Percentiles rank a stretch among this genome's conserved stretches.
Conservation (phyloP, 495 filamentous ascomycete genomes). For the Tuber indicum region DNA sequence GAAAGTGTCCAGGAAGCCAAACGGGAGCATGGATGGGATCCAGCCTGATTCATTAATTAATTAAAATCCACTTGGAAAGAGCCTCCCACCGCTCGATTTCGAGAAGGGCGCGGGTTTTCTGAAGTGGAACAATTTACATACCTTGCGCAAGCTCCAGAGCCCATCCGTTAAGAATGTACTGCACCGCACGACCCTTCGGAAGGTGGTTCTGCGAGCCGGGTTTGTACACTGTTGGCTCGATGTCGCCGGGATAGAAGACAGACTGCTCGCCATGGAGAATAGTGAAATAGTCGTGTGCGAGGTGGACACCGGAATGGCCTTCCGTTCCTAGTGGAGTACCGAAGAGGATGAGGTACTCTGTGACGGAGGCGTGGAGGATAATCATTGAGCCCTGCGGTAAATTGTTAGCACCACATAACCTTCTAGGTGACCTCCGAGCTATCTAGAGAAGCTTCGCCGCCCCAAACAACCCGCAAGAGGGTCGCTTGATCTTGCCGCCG, state of each 20-base stretch:
- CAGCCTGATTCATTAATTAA: conserved; percentile 48
- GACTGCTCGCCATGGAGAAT: conserved; percentile 70
- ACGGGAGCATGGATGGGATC: conserved; percentile 85
- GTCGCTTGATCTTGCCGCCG: too few species aligned
- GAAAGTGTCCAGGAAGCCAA: conserved; percentile 75
- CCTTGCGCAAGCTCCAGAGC: conserved; percentile 79
- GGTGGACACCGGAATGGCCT: conserved; percentile 78
- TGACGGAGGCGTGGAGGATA: conserved; percentile 70
- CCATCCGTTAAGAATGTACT: conserved; percentile 76
- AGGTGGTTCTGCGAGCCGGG: conserved; percentile 72
- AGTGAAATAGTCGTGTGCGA: conserved; percentile 88
- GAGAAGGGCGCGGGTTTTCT: not conserved
- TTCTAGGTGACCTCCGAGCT: not conserved
- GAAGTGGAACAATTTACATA: conserved; percentile 5
- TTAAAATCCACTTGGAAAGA: not conserved
- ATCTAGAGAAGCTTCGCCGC: not conserved
- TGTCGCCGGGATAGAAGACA: conserved; percentile 63
- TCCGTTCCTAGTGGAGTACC: conserved; percentile 82
- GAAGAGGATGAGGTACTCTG: conserved; percentile 77
- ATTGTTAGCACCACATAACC: not conserved
- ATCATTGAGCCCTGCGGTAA: conserved; percentile 61
- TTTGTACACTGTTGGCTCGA: conserved; percentile 67
- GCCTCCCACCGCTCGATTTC: not conserved
- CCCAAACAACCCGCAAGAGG: not conserved
- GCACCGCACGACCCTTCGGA: conserved; percentile 66